phyloP scores from a whole-genome alignment of 2,329 filamentous ascomycete genomes.

The Harringtonia lauricola region DNA sequence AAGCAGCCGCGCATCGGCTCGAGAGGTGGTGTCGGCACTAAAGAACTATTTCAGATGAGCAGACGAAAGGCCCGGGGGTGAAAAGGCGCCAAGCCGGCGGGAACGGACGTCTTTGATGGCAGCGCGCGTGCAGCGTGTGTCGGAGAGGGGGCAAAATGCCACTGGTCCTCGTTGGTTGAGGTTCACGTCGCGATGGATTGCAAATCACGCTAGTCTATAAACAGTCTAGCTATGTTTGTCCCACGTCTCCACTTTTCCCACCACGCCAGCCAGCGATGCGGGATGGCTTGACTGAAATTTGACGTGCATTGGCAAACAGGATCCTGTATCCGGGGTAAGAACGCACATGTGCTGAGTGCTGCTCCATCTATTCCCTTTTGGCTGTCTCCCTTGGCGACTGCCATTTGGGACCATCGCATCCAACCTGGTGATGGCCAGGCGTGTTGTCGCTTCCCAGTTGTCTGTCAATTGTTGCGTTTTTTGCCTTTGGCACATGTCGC shows the following conservation, averaged over 20 bases:
- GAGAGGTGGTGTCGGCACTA: too few species aligned
- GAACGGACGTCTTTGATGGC: not conserved
- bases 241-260: constrained; percentile 6
- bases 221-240: constrained; percentile 1
- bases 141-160: constrained; percentile 4
- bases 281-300: not conserved
- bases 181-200: constrained; percentile 13
- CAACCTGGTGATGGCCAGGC: too few species aligned
- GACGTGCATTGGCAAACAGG: not conserved
- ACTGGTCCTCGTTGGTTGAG: constrained; percentile 5
- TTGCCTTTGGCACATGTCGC: too few species aligned
- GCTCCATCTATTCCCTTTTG: too few species aligned
- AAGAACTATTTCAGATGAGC: not conserved
- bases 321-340: too few species aligned
- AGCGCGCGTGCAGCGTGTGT: constrained; percentile 3
- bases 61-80: not conserved
- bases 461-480: too few species aligned
- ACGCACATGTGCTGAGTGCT: too few species aligned
- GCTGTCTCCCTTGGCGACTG: too few species aligned
- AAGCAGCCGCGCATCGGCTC: too few species aligned
- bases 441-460: too few species aligned
- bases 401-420: too few species aligned
- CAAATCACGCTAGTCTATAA: constrained; percentile 1
- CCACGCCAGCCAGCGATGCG: constrained; percentile 9
- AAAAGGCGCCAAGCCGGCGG: not conserved